Evolutionary conservation across 805 yeast species (phyloP).

Genomic region (Lipomyces kockii): DNA sequence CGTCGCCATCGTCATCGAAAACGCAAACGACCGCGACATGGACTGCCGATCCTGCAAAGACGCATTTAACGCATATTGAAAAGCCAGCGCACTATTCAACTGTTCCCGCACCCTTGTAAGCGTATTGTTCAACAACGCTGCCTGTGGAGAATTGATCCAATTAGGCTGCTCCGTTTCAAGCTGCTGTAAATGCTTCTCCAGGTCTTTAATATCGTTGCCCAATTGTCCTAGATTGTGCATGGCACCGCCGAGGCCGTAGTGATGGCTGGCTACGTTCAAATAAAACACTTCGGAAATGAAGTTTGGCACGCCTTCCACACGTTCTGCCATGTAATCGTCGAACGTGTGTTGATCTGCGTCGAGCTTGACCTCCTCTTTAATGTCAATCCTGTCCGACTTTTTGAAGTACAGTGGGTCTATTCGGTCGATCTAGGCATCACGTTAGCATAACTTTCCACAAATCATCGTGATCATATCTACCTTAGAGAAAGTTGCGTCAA

Average conservation of each 20-base stretch:
- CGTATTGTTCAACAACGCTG: slow-evolving; percentile 41
- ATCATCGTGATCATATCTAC: background rate
- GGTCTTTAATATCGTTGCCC: slow-evolving; percentile 54
- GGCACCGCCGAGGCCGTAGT: slow-evolving; percentile 88
- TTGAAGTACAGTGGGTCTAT: slow-evolving; percentile 74
- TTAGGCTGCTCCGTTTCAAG: slow-evolving; percentile 50
- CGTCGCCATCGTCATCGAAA: slow-evolving; percentile 73
- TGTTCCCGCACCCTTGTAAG: slow-evolving; percentile 55
- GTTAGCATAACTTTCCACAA: background rate
- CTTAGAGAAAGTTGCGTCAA: slow-evolving; percentile 60
- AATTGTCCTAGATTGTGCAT: slow-evolving; percentile 61
- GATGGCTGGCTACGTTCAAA: slow-evolving; percentile 74
- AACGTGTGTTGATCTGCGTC: slow-evolving; percentile 77
- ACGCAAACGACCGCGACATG: slow-evolving; percentile 74
- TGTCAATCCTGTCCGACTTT: slow-evolving; percentile 59
- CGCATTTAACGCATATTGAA: slow-evolving; percentile 63
- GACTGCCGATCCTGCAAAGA: slow-evolving; percentile 61
- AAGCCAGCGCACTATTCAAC: slow-evolving; percentile 49
- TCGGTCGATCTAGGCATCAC: slow-evolving; percentile 58
- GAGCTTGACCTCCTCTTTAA: slow-evolving; percentile 80
- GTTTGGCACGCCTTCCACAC: slow-evolving; percentile 53
- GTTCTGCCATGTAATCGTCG: slow-evolving; percentile 56
- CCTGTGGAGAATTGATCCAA: slow-evolving; percentile 36
- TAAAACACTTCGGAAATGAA: slow-evolving; percentile 93
- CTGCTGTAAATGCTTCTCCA: slow-evolving; percentile 55